Evolutionary conservation across 1,284 basidiomycete species (phyloP).

Genomic region (Ustilago cynodontis): DNA sequence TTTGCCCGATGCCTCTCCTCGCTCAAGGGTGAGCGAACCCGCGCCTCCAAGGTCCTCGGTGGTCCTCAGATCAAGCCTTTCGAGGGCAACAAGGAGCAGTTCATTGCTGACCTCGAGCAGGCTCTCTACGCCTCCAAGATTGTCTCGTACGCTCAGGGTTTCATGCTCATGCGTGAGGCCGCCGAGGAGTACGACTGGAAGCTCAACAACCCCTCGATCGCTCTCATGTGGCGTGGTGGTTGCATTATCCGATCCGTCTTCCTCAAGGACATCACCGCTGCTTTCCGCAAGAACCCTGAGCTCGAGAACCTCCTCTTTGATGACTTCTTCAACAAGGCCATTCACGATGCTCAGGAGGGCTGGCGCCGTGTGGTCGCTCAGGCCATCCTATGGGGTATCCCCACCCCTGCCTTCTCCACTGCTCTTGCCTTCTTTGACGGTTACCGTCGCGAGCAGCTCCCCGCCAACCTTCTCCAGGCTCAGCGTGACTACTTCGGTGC

Average conservation of each 20-base stretch:
- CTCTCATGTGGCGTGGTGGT: conserved; percentile 99
- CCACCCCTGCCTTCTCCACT: conserved; percentile 94
- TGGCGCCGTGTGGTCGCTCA: conserved; percentile 98
- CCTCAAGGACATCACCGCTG: conserved; percentile 75
- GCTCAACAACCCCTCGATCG: conserved; percentile 89
- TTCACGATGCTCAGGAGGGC: conserved; percentile 94
- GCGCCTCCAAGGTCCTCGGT: conserved; percentile 89
- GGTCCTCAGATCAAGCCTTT: conserved; percentile 92
- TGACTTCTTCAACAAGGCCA: conserved; percentile 95
- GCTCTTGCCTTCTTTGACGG: conserved; percentile 99
- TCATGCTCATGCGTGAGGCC: conserved; percentile 99
- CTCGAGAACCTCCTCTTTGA: conserved; percentile 96
- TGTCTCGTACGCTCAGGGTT: conserved; percentile 87
- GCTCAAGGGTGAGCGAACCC: conserved; percentile 95
- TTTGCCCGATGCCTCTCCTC: conserved; percentile 98
- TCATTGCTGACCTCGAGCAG: conserved; percentile 99
- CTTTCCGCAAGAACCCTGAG: conserved; percentile 86
- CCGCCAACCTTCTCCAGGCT: conserved; percentile 91
- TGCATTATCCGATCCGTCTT: conserved; percentile 84
- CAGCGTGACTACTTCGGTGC: conserved; percentile 76
- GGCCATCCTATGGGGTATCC: conserved; percentile 96
- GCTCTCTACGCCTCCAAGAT: conserved; percentile 99
- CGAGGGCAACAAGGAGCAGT: conserved; percentile 98
- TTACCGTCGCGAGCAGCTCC: conserved; percentile 86
- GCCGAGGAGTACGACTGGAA: conserved; percentile 85